These are phyloP conservation scores for Talaromyces proteolyticus DNA, from an alignment of 495 filamentous ascomycete genomes.

Conservation along the genomic window DNA sequence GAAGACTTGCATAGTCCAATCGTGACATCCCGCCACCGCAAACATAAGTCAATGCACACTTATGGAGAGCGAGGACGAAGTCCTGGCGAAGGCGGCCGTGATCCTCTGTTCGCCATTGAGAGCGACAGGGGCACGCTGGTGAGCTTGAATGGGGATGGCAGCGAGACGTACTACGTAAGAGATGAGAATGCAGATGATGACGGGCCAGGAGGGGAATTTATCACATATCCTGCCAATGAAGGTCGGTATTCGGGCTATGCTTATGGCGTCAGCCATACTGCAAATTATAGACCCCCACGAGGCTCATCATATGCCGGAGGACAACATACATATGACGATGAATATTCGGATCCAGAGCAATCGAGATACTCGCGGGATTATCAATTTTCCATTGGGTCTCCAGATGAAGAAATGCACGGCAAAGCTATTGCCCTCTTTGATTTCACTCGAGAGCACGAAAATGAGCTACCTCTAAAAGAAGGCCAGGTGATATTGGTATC, in stretches of 20 bases:
- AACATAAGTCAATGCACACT: conserved; percentile 68
- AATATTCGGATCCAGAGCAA: conserved; percentile 46
- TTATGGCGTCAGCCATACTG: conserved; percentile 24
- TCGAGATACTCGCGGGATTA: conserved; percentile 81
- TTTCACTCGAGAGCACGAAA: conserved; percentile 92
- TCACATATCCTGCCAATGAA: conserved; percentile 69
- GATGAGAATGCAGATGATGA: conserved; percentile 53
- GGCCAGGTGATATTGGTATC: conserved; percentile 96
- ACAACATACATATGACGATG: conserved; percentile 58
- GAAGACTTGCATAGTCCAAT: conserved; percentile 93
- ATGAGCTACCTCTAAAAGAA: conserved; percentile 87
- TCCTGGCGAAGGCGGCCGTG: conserved; percentile 21
- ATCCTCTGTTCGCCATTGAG: neutral
- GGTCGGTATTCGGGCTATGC: conserved; percentile 48
- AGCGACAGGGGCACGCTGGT: conserved; percentile 58
- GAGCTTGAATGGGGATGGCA: conserved; percentile 64
- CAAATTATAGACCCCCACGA: conserved; percentile 40
- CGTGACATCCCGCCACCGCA: conserved; percentile 69
- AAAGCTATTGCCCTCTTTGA: conserved; percentile 95
- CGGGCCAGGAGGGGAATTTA: conserved; percentile 72
- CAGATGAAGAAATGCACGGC: conserved; percentile 96
- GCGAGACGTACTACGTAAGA: conserved; percentile 71
- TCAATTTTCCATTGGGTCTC: conserved; percentile 90
- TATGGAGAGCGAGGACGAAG: conserved; percentile 37
- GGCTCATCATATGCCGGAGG: conserved; percentile 32